phyloP scores from a whole-genome alignment of 805 yeast species.

The Saturnispora sekii region DNA sequence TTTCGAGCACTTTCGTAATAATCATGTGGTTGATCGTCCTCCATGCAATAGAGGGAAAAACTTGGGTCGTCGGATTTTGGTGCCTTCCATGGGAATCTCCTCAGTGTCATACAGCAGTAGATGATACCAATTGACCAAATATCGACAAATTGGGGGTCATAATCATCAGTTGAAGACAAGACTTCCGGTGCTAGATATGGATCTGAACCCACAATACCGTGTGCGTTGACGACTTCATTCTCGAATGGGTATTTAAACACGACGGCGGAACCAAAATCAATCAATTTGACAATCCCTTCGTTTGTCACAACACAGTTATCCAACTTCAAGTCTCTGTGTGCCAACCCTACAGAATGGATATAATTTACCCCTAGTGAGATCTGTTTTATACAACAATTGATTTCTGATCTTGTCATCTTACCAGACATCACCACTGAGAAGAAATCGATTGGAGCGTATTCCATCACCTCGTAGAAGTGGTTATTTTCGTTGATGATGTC shows the following conservation, averaged over 20 bases:
- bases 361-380: slow-evolving; percentile 62
- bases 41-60: slow-evolving; percentile 52
- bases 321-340: slow-evolving; percentile 73
- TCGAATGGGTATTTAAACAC: slow-evolving; percentile 73
- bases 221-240: slow-evolving; percentile 46
- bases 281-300: slow-evolving; percentile 65
- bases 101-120: slow-evolving; percentile 78
- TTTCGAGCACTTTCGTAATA: slow-evolving; percentile 62
- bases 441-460: slow-evolving; percentile 75
- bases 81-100: slow-evolving; percentile 82
- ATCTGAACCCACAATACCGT: slow-evolving; percentile 77
- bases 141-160: slow-evolving; percentile 73
- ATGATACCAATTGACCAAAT: slow-evolving; percentile 81
- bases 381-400: slow-evolving; percentile 74
- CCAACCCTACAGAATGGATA: slow-evolving; percentile 67
- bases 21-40: slow-evolving; percentile 71
- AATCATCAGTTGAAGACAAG: slow-evolving; percentile 38
- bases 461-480: slow-evolving; percentile 76
- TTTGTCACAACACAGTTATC: slow-evolving; percentile 75
- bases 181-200: slow-evolving; percentile 86
- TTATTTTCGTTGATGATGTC: slow-evolving; percentile 63
- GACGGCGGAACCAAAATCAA: slow-evolving; percentile 80
- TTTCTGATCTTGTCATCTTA: slow-evolving; percentile 69
- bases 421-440: slow-evolving; percentile 85
- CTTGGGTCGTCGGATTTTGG: slow-evolving; percentile 65